Percentiles rank a stretch among this genome's conserved stretches.
Conservation (phyloP, 73 alveolate species). For the Halteria grandinella region DNA sequence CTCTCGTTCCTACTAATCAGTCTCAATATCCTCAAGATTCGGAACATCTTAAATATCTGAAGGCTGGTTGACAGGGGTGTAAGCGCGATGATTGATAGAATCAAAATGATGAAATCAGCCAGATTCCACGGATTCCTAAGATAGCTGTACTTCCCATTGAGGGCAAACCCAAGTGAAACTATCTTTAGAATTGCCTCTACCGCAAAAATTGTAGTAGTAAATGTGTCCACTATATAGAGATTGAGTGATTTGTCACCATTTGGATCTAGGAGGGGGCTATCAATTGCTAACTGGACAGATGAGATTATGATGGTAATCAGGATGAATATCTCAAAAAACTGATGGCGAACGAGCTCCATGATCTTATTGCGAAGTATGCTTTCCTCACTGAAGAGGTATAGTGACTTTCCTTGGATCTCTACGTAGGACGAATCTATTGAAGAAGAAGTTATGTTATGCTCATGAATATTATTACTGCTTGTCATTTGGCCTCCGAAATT, state of each 20-base stretch:
- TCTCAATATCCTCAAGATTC: constrained; percentile 35
- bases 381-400: constrained; percentile 6
- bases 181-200: constrained; percentile 61
- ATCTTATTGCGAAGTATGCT: background rate
- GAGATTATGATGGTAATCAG: constrained; percentile 24
- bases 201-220: constrained; percentile 54
- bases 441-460: no score
- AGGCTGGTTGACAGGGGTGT: constrained; percentile 2
- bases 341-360: constrained; percentile 7
- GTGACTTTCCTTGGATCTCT: constrained; percentile 39
- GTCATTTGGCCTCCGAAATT: no score
- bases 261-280: constrained; percentile 56
- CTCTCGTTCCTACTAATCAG: constrained; percentile 43
- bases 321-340: constrained; percentile 21
- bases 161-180: constrained; percentile 61
- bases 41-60: background rate
- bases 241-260: background rate
- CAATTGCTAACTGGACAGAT: constrained; percentile 34
- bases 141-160: constrained; percentile 24
- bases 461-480: no score
- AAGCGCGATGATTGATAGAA: constrained; percentile 21
- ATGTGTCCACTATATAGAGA: constrained; percentile 46
- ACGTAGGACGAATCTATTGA: no score
- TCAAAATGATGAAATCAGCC: constrained; percentile 31
- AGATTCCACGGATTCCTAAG: constrained; percentile 40